Evolutionary conservation across 2,329 filamentous ascomycete genomes (phyloP).

Genomic region (Alternaria infectoria): DNA sequence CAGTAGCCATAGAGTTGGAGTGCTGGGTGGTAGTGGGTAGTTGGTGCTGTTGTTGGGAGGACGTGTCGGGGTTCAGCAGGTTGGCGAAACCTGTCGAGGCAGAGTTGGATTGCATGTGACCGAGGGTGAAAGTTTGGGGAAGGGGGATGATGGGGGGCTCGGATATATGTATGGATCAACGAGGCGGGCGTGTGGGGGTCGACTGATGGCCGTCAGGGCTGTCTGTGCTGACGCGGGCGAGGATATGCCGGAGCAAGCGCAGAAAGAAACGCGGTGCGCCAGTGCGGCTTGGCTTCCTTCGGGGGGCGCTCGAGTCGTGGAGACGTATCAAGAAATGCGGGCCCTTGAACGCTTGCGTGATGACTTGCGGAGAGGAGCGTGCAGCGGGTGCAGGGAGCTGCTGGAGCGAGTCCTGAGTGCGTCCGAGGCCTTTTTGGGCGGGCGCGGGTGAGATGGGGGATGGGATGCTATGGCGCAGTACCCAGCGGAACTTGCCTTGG

Average conservation of each 20-base stretch:
- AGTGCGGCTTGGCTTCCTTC: constrained; percentile 23
- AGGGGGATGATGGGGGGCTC: constrained; percentile 45
- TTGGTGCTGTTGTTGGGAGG: constrained; percentile 19
- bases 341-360: constrained; percentile 19
- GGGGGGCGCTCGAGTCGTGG: constrained; percentile 21
- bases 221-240: constrained; percentile 39
- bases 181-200: constrained; percentile 39
- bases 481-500: constrained; percentile 23
- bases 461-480: constrained; percentile 12
- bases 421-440: constrained; percentile 9
- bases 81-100: constrained; percentile 45
- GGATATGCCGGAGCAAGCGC: constrained; percentile 31
- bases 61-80: constrained; percentile 47
- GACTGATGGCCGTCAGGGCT: constrained; percentile 31
- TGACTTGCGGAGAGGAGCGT: constrained; percentile 27
- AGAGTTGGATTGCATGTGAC: constrained; percentile 50
- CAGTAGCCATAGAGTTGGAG: constrained; percentile 48
- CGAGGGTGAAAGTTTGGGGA: constrained; percentile 46
- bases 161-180: constrained; percentile 44
- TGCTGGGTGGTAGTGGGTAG: constrained; percentile 12
- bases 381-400: constrained; percentile 22
- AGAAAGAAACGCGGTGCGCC: constrained; percentile 31
- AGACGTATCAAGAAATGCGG: constrained; percentile 29
- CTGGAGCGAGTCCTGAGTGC: constrained; percentile 8
- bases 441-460: constrained; percentile 7